These are phyloP conservation scores for Suillus occidentalis DNA, from an alignment of 768 basidiomycete genomes.

Conservation along the genomic window DNA sequence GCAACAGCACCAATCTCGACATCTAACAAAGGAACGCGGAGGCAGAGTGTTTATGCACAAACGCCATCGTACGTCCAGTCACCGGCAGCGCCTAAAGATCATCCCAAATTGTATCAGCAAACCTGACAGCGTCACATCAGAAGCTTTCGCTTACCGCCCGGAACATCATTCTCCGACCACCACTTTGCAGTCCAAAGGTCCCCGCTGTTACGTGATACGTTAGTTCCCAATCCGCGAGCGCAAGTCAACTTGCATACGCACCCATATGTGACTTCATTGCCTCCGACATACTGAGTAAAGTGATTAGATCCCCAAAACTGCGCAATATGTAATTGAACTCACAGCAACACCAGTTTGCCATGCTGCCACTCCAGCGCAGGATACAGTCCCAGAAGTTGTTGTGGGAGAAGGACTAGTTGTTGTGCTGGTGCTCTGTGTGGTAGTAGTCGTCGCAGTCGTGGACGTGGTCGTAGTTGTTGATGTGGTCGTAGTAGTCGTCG, in stretches of 20 bases:
- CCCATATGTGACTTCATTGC: conserved; percentile 41
- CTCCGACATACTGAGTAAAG: conserved; percentile 41
- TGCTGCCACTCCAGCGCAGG: conserved; percentile 42
- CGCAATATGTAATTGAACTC: conserved; percentile 16
- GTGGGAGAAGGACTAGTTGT: conserved; percentile 26
- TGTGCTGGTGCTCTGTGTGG: conserved; percentile 12
- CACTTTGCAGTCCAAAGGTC: conserved; percentile 50
- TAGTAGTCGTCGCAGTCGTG: conserved; percentile 8
- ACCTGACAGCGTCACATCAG: conserved; percentile 1
- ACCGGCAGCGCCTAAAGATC: conserved; percentile 17
- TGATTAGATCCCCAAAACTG: not conserved
- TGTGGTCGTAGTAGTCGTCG: conserved; percentile 15
- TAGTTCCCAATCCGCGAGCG: not conserved
- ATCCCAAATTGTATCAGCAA: not conserved
- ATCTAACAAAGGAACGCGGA: not conserved
- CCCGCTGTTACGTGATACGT: conserved; percentile 32
- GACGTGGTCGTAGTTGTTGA: conserved; percentile 14
- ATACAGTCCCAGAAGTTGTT: conserved; percentile 27
- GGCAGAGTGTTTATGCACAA: conserved; percentile 15
- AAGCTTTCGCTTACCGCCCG: conserved; percentile 29
- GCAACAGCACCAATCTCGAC: not conserved
- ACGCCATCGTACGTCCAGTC: conserved; percentile 38
- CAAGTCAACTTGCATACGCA: conserved; percentile 20
- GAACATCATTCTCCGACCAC: conserved; percentile 46
- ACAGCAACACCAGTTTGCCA: conserved; percentile 43